Conservation (phyloP, 1,139 yeast species). For the Scheffersomyces stambukii region DNA sequence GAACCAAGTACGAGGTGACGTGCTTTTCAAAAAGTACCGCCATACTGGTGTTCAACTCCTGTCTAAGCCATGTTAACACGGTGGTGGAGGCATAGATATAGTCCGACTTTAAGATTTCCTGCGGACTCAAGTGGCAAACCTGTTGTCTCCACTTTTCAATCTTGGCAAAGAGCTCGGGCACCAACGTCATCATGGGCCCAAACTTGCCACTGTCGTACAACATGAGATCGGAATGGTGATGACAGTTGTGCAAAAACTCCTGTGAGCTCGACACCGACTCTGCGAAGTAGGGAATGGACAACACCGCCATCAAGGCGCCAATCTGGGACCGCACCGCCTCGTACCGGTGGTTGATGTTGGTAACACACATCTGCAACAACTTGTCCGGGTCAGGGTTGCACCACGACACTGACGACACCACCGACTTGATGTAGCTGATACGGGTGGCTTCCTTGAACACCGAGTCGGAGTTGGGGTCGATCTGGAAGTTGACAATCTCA, state of each 20-base stretch:
- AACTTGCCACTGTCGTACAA: conserved; percentile 20
- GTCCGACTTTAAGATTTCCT: conserved; percentile 42
- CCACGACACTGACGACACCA: conserved; percentile 56
- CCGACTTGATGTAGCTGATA: conserved; percentile 52
- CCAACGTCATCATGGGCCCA: conserved; percentile 16
- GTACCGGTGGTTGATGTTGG: conserved; percentile 57
- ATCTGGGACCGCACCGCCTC: conserved; percentile 71
- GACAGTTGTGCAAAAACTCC: conserved; percentile 39
- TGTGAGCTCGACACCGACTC: conserved; percentile 45
- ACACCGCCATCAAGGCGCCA: conserved; percentile 58
- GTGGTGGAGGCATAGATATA: conserved; percentile 49
- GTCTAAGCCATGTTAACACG: conserved; percentile 38
- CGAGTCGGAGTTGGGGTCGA: conserved; percentile 53
- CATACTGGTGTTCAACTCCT: conserved; percentile 38
- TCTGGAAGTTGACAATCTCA: conserved; percentile 43
- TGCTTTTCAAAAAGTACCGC: conserved; percentile 36
- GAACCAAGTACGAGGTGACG: conserved; percentile 50
- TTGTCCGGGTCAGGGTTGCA: conserved; percentile 49
- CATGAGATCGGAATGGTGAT: conserved; percentile 21
- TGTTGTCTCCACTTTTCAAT: conserved; percentile 42
- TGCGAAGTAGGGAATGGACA: conserved; percentile 50
- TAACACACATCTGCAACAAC: conserved; percentile 47
- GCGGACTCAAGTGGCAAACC: conserved; percentile 33
- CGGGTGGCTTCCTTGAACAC: conserved; percentile 69
- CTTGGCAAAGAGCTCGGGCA: conserved; percentile 36